Evolutionary conservation across 2,329 filamentous ascomycete species (phyloP), one percentile per base, ranked within the genome.

Genomic region (Cladosporium austrohemisphaericum): DNA sequence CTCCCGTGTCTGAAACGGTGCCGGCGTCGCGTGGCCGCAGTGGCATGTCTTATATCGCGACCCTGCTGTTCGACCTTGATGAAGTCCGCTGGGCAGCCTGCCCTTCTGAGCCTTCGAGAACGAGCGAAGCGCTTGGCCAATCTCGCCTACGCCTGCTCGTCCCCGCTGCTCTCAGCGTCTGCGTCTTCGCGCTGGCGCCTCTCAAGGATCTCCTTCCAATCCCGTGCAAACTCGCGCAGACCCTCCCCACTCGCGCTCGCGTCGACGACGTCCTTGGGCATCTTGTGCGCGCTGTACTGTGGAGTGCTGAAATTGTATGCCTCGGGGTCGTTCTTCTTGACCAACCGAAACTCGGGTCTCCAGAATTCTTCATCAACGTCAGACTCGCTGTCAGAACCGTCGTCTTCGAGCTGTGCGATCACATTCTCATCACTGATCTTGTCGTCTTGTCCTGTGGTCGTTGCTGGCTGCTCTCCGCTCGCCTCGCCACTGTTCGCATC

Each of bases 201-300:
- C 14, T 68, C 71, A 18, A 75, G 57, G 37, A 69, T 66, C 53
- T 75, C 69, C 56, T 75, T 66, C 74, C 74, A 76, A 55, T 75
- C 70, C 49, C 66, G 64, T 4, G 73, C 72, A 59, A 93, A 91
- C 68, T 95, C 90, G 53, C 84, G 78, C 72, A 97, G 77, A 3
- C 86, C 87, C 49, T 87, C 81, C 1, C 72, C 74, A 14, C 75
- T 73, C 25, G 66, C 70, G 23, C 77, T 79, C 2, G 81, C 81
- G 61, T 84, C 81, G 2, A 96, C 91, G 2, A 97, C 89, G 59
- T 98, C 93, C 66, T 85, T 90, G 1, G 93, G 93, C 59, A 98
- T 72, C 70, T 97, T 98, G 65, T 97, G 92, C 3, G 93, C 92
- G 54, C 90, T 95, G 68, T 95, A 97, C 62, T 92, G 87, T 1